phyloP scores from a whole-genome alignment of 2,329 filamentous ascomycete genomes.

The Trichophaea hybrida region DNA sequence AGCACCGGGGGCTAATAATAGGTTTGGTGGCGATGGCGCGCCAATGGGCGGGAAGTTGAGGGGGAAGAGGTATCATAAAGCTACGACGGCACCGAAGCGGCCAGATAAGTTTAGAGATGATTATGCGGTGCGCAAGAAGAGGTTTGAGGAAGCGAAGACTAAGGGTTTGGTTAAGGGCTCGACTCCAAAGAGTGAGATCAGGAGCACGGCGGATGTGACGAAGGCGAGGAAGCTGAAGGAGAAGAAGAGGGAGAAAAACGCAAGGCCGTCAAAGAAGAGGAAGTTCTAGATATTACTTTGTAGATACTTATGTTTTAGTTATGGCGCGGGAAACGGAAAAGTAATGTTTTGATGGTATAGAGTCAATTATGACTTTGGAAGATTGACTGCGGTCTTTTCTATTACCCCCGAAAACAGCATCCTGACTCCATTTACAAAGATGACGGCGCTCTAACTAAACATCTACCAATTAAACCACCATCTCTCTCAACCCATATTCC shows the following conservation, averaged over 20 bases:
- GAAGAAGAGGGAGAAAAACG: conserved; percentile 72
- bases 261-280: conserved; percentile 54
- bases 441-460: too few relatives aligned
- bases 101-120: conserved; percentile 88
- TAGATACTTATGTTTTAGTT: not conserved
- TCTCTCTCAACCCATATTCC: too few relatives aligned
- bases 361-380: too few relatives aligned
- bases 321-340: too few relatives aligned
- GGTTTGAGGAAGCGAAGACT: conserved; percentile 73
- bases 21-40: conserved; percentile 47
- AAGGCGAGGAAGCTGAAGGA: conserved; percentile 68
- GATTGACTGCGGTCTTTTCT: too few relatives aligned
- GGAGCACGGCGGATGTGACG: conserved; percentile 67
- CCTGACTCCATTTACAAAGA: too few relatives aligned
- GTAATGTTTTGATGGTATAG: too few relatives aligned
- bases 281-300: conserved; percentile 22
- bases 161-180: conserved; percentile 61
- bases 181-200: conserved; percentile 64
- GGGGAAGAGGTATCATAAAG: conserved; percentile 46
- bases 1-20: conserved; percentile 31
- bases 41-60: conserved; percentile 30
- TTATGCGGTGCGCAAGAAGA: conserved; percentile 80
- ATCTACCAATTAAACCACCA: too few relatives aligned
- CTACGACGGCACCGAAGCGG: conserved; percentile 76
- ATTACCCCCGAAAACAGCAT: too few relatives aligned